Evolutionary conservation across 2,329 filamentous ascomycete genomes (phyloP), one percentile per base, ranked within the genome.

Genomic region (Claviceps lovelessii): DNA sequence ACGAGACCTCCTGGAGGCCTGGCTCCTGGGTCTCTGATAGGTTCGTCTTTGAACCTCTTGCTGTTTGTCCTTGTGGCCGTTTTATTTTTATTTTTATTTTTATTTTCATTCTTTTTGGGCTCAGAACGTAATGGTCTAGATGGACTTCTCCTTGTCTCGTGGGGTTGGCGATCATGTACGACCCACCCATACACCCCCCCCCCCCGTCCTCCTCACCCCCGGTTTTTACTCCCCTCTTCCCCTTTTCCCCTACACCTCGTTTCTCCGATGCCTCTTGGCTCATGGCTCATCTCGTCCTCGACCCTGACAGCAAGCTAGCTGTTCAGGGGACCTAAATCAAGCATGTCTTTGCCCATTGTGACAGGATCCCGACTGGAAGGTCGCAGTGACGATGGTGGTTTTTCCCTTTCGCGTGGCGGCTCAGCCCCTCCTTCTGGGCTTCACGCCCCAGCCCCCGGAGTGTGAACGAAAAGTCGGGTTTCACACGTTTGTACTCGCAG

Each of bases 371-470:
- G 55, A 42, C 55, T 31, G 48, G 19, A 31, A 56, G 49, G 52
- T 48, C 42, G 37, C 47, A 28, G 31, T 51, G 54, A 49, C 39
- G 52, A 50, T 50, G 46, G 52, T 39, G 23, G 19, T n/a, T 4
- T 33, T 50, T 35, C 28, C 52, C 45, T 48, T 54, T 51, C 42
- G 47, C 52, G 52, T 56, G 52, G 55, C 55, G 51, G 52, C 52
- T 56, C 44, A 56, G 52, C 55, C 52, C 47, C 19, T 45, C 41
- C 19, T 29, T 49, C 31, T 55, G 50, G 45, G 13, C 51, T 29
- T 8, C 45, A 41, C 44, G 37, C 44, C 42, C 23, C 35, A 47
- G 31, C 11, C 28, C 44, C 44, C 10, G 19, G 41, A 51, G 37
- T 11, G 29, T 46, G 31, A 41, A 46, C 39, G 41, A 51, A 33